A percentile compares a stretch with the other conserved stretches of the same genome.
Evolutionary conservation across 1,139 yeast genomes (phyloP).

Genomic region (Hemisphaericaspora subhashii): DNA sequence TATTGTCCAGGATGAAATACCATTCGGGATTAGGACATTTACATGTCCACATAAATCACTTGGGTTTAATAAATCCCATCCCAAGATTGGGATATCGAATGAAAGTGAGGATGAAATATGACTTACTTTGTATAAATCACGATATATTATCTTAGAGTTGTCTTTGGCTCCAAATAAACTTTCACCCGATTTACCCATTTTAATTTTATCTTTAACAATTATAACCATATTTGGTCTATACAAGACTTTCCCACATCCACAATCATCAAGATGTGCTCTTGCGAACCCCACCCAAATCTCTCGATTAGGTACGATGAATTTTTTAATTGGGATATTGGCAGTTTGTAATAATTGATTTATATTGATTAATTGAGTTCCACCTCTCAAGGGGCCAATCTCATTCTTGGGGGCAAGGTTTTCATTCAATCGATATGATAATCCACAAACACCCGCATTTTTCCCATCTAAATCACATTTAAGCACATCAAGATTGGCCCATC

Average conservation of each 20-base stretch:
- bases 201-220: constrained; percentile 31
- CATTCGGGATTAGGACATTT: constrained; percentile 36
- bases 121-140: constrained; percentile 21
- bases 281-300: constrained; percentile 55
- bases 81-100: constrained; percentile 33
- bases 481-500: constrained; percentile 29
- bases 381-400: constrained; percentile 33
- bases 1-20: constrained; percentile 31
- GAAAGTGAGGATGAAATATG: constrained; percentile 38
- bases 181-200: constrained; percentile 6
- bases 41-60: constrained; percentile 20
- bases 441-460: constrained; percentile 20
- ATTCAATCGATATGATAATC: constrained; percentile 24
- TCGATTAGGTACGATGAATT: constrained; percentile 23
- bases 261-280: constrained; percentile 42
- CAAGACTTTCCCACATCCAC: constrained; percentile 50
- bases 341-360: constrained; percentile 17
- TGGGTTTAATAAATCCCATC: constrained; percentile 35
- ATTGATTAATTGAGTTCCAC: constrained; percentile 32
- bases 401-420: constrained; percentile 16
- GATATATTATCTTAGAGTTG: constrained; percentile 5
- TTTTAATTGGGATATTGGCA: neutral
- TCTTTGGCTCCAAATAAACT: constrained; percentile 8
- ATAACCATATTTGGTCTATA: constrained; percentile 49
- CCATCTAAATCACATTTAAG: constrained; percentile 24